Base-by-base conservation (phyloP, 805 yeast genomes). In the Ogataea salicorniae region DNA sequence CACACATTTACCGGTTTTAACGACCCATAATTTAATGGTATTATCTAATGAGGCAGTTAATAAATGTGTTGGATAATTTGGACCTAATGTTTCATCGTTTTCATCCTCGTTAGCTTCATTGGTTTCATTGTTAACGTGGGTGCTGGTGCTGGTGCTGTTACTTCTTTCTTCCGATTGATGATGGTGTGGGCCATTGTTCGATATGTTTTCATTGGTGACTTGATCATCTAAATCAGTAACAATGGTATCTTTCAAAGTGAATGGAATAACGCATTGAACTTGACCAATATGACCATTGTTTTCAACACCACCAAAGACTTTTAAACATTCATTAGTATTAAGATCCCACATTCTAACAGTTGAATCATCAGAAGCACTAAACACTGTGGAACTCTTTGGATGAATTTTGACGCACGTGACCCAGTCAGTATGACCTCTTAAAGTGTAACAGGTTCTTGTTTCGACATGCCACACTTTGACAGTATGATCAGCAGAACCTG, bases 401-500 rank as follows among this genome's bases (percentile, higher is more conserved):
- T 91, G 96, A 46, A 91, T 80, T 68, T 87, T 87, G 45, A 94
- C 98, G 51, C 87, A 80, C 54, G 88, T 90, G 17, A 94, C 97
- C 82, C 95, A 84, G 56, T 87, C 97, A 0, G 85, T 77, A 64
- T 94, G 99, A 6, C 99, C 99, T 38, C 97, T 75, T 49, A 94
- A 73, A 0, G 98, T 90, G 66, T 85, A 88, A 62, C 97, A 94
- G 0, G 95, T 87, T 68, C 96, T 76, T 6, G 90, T 81, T 62
- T 87, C 96, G 41, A 94, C 96, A 64, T 94, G 95, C 99, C 99
- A 94, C 14, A 94, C 91, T 65, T 90, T 89, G 46, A 94, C 85
- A 0, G 96, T 89, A 52, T 80, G 77, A 68, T 94, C 99, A 0
- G 96, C 96, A 34, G 95, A 83, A 0, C 98, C 99, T 9, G 94